Base-by-base conservation (phyloP, 805 yeast species). In the Candida quercuum region DNA sequence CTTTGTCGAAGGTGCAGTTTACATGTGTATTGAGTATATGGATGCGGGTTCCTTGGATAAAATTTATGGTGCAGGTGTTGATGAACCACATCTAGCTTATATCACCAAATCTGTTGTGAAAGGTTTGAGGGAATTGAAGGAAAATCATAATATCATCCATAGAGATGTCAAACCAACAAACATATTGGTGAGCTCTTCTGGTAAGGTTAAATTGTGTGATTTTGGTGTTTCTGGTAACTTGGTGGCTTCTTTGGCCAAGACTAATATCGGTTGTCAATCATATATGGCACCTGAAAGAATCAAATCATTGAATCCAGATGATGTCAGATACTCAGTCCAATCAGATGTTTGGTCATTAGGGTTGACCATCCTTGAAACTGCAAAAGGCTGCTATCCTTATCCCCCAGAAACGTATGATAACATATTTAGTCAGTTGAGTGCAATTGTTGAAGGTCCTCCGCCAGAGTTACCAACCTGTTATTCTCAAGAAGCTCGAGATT, bases 201-300 rank as follows among this genome's bases (percentile, higher is more conserved):
- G 99, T n/a, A 80, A 82, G 43, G 84, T 91, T 26, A 91, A 91
- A 59, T 67, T 91, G 21, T 87, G 96, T 66, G 99, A 91, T 63
- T 91, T 91, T 61, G 99, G 99, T 37, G 99, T 91, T 17, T 77
- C 88, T 37, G 98, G 98, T 15, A 91, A 91, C 55, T 66, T 91
- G 43, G 98, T 93, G 17, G 96, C 97, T 2, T 86, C 96, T 0
- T 69, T 91, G 51, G 98, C 98, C 13, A 80, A 87, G 52, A 91
- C 99, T 0, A 91, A 93, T 51, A 87, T 91, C 47, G 99, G 99
- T 5, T 91, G 99, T 62, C 99, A 93, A 63, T 84, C 95, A 1
- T 91, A 91, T 61, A 93, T 93, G 98, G 98, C 98, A 1, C 99
- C 99, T 1, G 99, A 91, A 58, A 74, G 99, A 54, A 93, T 93